Base-by-base conservation (phyloP, 768 basidiomycete genomes). In the Boletus coccyginus region DNA sequence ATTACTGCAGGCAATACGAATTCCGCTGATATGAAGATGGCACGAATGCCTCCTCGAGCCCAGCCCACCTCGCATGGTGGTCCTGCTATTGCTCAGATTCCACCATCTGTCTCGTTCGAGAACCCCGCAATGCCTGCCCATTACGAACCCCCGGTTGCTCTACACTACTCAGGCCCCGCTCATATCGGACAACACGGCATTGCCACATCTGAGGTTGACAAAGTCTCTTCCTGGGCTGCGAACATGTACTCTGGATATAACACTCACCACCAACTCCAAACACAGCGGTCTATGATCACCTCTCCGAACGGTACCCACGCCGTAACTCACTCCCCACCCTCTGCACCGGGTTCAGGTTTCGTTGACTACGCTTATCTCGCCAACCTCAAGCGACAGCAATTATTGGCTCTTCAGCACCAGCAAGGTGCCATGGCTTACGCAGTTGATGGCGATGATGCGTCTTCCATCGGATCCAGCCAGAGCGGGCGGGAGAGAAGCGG, bases 101-200 rank as follows among this genome's bases (percentile, higher is more conserved):
- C 75, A 5, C 68, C 74, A 10, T 62, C 71, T 1, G 77, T 77
- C 56, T 77, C 78, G 4, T 82, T 74, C 53, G 82, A 83, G 64
- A 83, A 83, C 55, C 82, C 82, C 3, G 77, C 76, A 3, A 78
- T 81, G 74, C 66, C 77, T 50, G 63, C 73, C 13, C 60, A 76
- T 32, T 79, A 79, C 56, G 78, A 79, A 52, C 70, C 76, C n/a
- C 70, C 74, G 53, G 56, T 66, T 32, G 14, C 63, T 17, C 61
- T 66, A 33, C 73, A 75, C 44, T 77, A 63, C 52, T 32, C 59
- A 19, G 57, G 61, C 42, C 42, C 58, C 36, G 16, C 59, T 21
- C 66, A 68, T 35, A 47, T 64, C 9, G 60, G 50, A 48, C 71
- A 59, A 31, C 70, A 69, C 1, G 57, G 56, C 29, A 45, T 64